Conservation (phyloP, 2,329 filamentous ascomycete genomes). For the Aspergillus clavatus region DNA sequence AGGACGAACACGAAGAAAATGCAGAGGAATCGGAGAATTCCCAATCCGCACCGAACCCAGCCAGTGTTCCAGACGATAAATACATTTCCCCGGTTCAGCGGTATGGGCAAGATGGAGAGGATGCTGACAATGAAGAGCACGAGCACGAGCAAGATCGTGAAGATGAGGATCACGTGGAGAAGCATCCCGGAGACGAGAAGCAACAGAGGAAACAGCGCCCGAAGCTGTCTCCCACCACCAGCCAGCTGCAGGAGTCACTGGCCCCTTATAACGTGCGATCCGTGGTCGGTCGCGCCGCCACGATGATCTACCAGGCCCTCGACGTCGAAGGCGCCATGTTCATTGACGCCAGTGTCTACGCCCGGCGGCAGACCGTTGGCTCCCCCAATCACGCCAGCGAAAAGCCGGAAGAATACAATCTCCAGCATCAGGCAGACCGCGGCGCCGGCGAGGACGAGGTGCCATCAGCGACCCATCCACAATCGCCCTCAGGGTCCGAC, state of each 20-base stretch:
- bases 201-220: constrained; percentile 9
- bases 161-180: background rate
- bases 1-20: background rate
- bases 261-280: constrained; percentile 13
- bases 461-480: background rate
- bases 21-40: background rate
- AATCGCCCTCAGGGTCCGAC: background rate
- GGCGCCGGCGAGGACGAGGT: background rate
- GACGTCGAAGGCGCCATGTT: constrained; percentile 19
- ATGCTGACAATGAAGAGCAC: too few relatives aligned
- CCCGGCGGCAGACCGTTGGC: constrained; percentile 14
- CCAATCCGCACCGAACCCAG: background rate
- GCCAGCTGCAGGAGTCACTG: constrained; percentile 13
- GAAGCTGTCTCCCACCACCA: constrained; percentile 14
- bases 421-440: background rate
- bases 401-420: background rate
- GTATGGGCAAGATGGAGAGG: constrained; percentile 8
- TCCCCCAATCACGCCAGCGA: background rate
- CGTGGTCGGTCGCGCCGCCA: constrained; percentile 15
- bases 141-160: too few relatives aligned
- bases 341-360: constrained; percentile 16
- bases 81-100: constrained; percentile 11
- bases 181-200: background rate
- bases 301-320: constrained; percentile 15
- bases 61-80: background rate